A percentile compares a stretch with the other conserved stretches of the same genome.
phyloP scores from a whole-genome alignment of 768 basidiomycete species.

The Mycena venus region DNA sequence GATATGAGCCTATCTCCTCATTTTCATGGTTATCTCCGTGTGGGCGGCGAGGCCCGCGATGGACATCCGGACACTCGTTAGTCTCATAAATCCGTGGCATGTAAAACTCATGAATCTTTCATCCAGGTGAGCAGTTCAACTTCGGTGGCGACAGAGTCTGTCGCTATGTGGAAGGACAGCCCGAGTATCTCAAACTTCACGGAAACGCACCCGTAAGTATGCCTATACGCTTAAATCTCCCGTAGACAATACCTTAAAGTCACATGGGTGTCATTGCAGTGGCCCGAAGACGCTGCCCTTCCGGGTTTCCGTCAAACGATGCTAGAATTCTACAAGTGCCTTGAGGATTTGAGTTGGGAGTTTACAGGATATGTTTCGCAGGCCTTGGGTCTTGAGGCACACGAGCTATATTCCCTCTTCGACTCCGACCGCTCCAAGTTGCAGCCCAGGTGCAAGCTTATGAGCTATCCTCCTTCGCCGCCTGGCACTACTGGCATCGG shows the following conservation, averaged over 20 bases:
- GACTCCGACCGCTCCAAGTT: constrained; percentile 56
- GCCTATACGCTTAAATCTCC: no score
- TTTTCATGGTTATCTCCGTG: no score
- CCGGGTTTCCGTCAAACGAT: constrained; percentile 63
- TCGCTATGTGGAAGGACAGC: constrained; percentile 58
- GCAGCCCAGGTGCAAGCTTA: constrained; percentile 52
- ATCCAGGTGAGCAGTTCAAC: no score
- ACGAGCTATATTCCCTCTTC: constrained; percentile 59
- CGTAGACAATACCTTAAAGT: background rate
- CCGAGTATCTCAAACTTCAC: constrained; percentile 64
- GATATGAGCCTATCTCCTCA: no score
- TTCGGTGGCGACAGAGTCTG: no score
- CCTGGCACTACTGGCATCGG: background rate
- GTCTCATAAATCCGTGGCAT: no score
- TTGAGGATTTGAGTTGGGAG: constrained; percentile 58
- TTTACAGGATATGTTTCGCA: constrained; percentile 50
- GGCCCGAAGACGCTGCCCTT: constrained; percentile 39
- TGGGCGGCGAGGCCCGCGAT: no score
- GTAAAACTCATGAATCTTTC: no score
- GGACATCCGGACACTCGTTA: no score
- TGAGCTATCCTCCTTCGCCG: constrained; percentile 65
- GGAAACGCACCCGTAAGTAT: constrained; percentile 62
- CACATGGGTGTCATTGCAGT: background rate
- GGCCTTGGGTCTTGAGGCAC: constrained; percentile 58
- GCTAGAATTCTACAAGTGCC: constrained; percentile 55